Percentiles rank a stretch among this genome's conserved stretches.
These are phyloP conservation scores for Zymoseptoria ardabiliae DNA, from an alignment of 2,329 filamentous ascomycete species.

Conservation along the genomic window DNA sequence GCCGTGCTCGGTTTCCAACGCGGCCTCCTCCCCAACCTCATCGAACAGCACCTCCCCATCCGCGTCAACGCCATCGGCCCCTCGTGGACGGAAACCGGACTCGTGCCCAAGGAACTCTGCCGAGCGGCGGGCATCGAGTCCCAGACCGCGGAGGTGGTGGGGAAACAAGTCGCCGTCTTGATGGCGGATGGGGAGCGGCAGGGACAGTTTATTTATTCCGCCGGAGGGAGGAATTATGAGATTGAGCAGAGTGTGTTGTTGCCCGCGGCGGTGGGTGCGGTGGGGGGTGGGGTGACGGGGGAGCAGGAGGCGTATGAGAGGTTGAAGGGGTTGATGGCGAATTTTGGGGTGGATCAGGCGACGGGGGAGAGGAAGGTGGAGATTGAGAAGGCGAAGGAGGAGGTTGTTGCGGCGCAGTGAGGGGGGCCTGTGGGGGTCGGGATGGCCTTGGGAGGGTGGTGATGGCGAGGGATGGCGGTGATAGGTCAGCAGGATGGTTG, in stretches of 20 bases:
- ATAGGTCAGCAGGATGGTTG: too few relatives aligned
- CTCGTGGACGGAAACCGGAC: slow-evolving; percentile 47
- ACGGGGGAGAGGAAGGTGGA: background rate
- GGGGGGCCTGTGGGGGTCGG: too few relatives aligned
- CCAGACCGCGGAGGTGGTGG: slow-evolving; percentile 44
- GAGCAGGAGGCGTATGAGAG: slow-evolving; percentile 9
- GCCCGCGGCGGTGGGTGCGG: slow-evolving; percentile 12
- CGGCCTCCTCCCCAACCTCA: slow-evolving; percentile 35
- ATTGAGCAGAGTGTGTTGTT: slow-evolving; percentile 40
- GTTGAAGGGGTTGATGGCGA: background rate
- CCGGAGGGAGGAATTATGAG: slow-evolving; percentile 44
- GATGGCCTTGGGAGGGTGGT: background rate
- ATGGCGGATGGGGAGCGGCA: slow-evolving; percentile 44
- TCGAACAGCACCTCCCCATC: slow-evolving; percentile 35
- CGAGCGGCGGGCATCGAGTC: slow-evolving; percentile 34
- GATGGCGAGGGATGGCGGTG: too few relatives aligned
- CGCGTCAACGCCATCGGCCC: slow-evolving; percentile 51
- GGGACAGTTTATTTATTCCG: slow-evolving; percentile 48
- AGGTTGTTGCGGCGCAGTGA: background rate
- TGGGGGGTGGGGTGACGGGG: slow-evolving; percentile 2
- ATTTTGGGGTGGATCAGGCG: background rate
- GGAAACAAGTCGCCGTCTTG: slow-evolving; percentile 42
- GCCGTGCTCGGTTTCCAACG: slow-evolving; percentile 49
- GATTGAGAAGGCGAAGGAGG: background rate
- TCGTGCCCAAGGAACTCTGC: slow-evolving; percentile 38